These are phyloP conservation scores for Daldinia vernicosa DNA, from an alignment of 495 filamentous ascomycete species.

Conservation along the genomic window DNA sequence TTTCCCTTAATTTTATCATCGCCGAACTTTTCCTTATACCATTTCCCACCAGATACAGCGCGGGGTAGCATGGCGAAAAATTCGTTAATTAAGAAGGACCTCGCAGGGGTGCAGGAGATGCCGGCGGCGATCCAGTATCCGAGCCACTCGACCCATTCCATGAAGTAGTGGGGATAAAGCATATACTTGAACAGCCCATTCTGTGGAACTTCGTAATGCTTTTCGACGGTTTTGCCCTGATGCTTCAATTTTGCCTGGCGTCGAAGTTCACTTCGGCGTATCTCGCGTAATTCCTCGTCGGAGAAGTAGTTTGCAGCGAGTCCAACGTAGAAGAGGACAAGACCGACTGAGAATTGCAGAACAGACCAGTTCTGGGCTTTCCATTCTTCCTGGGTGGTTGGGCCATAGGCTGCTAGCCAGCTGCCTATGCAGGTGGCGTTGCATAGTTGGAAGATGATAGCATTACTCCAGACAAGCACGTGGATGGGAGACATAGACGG, in stretches of 20 bases:
- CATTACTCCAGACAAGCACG: slow-evolving; percentile 66
- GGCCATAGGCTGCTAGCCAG: slow-evolving; percentile 83
- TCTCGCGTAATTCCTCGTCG: slow-evolving; percentile 79
- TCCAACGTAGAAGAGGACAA: slow-evolving; percentile 65
- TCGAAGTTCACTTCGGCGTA: slow-evolving; percentile 68
- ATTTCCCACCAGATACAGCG: slow-evolving; percentile 80
- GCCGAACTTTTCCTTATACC: slow-evolving; percentile 91
- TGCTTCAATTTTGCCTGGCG: slow-evolving; percentile 53
- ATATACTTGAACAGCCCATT: slow-evolving; percentile 83
- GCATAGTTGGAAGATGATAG: slow-evolving; percentile 74
- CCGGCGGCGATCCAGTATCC: slow-evolving; percentile 81
- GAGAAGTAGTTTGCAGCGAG: slow-evolving; percentile 84
- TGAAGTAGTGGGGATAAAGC: slow-evolving; percentile 91
- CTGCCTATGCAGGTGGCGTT: slow-evolving; percentile 80
- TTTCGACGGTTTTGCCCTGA: slow-evolving; percentile 65
- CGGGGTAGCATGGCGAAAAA: slow-evolving; percentile 89
- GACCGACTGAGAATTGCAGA: slow-evolving; percentile 56
- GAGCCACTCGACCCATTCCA: slow-evolving; percentile 95
- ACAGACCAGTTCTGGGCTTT: slow-evolving; percentile 53
- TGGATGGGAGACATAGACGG: slow-evolving; percentile 93
- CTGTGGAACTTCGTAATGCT: slow-evolving; percentile 88
- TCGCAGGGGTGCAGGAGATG: slow-evolving; percentile 72
- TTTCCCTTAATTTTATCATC: slow-evolving; percentile 74
- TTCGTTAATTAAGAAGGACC: slow-evolving; percentile 86
- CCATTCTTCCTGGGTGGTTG: slow-evolving; percentile 68